Evolutionary conservation across 345 rosid species (phyloP), one percentile per base, ranked within the genome.

Genomic region (Conringia planisiliqua): DNA sequence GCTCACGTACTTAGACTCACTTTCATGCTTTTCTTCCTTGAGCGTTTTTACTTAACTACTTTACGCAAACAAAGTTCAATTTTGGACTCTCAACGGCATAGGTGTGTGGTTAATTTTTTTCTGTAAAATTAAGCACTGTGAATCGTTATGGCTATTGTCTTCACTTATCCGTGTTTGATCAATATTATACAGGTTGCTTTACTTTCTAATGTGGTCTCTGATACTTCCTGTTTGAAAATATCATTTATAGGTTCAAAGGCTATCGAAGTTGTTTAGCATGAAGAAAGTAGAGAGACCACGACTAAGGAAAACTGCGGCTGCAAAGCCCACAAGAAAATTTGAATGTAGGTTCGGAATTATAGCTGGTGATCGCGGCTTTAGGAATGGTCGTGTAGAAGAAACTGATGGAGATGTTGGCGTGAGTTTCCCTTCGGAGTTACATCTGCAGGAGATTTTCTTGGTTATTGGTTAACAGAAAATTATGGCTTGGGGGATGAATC

Each of bases 41-140:
- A 20, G 47, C 16, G 3, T 36, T 26, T 48, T 66, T 46, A 36
- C 5, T 43, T 35, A 89, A 87, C 78, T 92, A 92, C 77, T 89
- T 73, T 44, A 71, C 83, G 4, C 12, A 73, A 14, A 12, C 52
- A 35, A 89, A 88, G 85, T 92, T 92, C 62, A 85, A 80, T 42
- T 89, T 92, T 78, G 97, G 97, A n/a, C 85, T 89, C 54, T 88
- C 93, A 0, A 71, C 81, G 58, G 70, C 56, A 74, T 92, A 89
- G 95, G 97, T 89, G 32, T 76, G 71, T 80, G 68, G 52, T 64
- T 54, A 12, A n/a, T 61, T 10, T 38, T 59, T 17, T 29, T 26
- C 18, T n/a, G 12, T 32, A 29, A 47, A 26, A 36, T 40, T 35
- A 10, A 43, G 36, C 65, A 18, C 30, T 36, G 42, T 60, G 30